Evolutionary conservation across 371 early-diverging fungal species (phyloP), one percentile per base, ranked within the genome.

Genomic region (Massospora cicadina): DNA sequence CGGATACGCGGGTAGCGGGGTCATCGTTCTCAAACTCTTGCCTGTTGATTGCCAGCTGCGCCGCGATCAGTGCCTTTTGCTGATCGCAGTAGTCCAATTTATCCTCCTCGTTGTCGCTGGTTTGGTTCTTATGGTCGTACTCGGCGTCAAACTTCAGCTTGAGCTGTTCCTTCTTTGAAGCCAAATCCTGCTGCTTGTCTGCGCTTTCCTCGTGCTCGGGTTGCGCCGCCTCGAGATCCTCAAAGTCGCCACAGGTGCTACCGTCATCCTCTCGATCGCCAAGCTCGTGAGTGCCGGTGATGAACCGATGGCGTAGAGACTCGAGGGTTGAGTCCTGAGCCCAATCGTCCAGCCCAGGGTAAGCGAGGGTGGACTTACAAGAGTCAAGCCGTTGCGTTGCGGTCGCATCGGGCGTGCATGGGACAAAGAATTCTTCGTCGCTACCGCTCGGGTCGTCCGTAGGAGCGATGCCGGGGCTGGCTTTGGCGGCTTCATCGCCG

Each of bases 81-180:
- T 82, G 78, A 58, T 95, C 93, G 71, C 89, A 95, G 72, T 87
- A 84, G 74, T 87, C 91, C 73, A 76, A 73, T 63, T 79, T 78
- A 23, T 79, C 87, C 27, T 87, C 86, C 24, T 82, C 89, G 55
- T 81, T 82, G 3, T 80, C 81, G 30, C 43, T 43, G 43, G 5
- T 43, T 17, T 10, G 43, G 43, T 17, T 17, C 43, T 43, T 43
- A 30, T 80, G 80, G 65, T 91, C 94, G 70, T 91, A 91, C 66
- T 93, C 81, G 33, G 87, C 88, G 71, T 90, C 88, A 69, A 95
- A 97, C 76, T 91, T 93, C 67, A 80, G 83, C 70, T 91, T 91
- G 58, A 97, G 79, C 67, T 84, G 82, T 69, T 87, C 89, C 75
- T 93, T 93, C 73, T 89, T 90, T 65, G 82, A 83, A 1, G 85